Evolutionary conservation across 306 rosid species (phyloP).

Genomic region (Gillenia trifoliata): DNA sequence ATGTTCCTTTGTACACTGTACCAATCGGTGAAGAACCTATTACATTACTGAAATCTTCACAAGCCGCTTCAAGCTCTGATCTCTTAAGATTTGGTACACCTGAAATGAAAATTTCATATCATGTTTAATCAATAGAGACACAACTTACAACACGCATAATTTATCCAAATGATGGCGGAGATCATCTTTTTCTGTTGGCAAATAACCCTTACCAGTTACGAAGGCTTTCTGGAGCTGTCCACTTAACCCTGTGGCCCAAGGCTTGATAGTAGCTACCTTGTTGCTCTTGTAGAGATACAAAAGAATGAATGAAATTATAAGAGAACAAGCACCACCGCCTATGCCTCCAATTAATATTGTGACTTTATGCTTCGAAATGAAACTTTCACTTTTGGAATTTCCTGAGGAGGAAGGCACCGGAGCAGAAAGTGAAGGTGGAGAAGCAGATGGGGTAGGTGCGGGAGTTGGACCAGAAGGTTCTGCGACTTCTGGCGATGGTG

Average conservation of each 20-base stretch:
- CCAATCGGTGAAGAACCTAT: conserved; percentile 73
- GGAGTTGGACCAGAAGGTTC: not conserved
- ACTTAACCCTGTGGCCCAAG: conserved; percentile 94
- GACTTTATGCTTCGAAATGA: not conserved
- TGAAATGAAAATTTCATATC: conserved; percentile 30
- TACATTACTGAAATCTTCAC: conserved; percentile 97
- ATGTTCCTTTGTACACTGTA: conserved; percentile 86
- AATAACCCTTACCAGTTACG: conserved; percentile 59
- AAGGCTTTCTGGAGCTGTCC: conserved; percentile 99
- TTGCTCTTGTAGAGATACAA: conserved; percentile 46
- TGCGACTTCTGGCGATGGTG: not conserved
- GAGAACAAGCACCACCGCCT: conserved; percentile 34
- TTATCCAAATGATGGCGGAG: not conserved
- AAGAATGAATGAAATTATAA: conserved; percentile 31
- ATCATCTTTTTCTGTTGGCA: not conserved
- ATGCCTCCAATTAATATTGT: conserved; percentile 40
- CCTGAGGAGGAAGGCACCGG: not conserved
- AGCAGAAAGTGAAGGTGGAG: conserved; percentile 24
- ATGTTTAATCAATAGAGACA: conserved; percentile 1
- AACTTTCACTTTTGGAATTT: not conserved
- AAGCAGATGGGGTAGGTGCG: conserved; percentile 1
- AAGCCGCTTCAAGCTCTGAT: conserved; percentile 83
- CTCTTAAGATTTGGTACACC: conserved; percentile 93
- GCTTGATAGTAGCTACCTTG: conserved; percentile 78
- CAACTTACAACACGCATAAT: not conserved